phyloP scores from a whole-genome alignment of 257 asterid species.

The Primulina huaijiensis region DNA sequence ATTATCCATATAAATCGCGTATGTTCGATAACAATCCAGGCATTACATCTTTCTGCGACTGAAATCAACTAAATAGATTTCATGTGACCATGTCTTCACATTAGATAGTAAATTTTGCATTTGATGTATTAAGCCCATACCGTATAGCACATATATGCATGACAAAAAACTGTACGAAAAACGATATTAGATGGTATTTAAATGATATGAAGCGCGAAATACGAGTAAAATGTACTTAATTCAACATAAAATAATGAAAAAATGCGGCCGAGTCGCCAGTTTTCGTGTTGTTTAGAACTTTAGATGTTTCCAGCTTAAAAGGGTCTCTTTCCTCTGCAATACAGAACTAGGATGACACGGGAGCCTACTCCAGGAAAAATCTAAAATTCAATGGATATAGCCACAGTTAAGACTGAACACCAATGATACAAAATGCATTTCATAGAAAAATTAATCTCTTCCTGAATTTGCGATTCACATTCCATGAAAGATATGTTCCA shows the following conservation, averaged over 20 bases:
- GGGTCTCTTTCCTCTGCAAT: not conserved
- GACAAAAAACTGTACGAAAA: too few relatives aligned
- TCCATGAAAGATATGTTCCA: not conserved
- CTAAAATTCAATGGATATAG: not conserved
- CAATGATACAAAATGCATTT: not conserved
- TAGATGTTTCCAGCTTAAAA: not conserved
- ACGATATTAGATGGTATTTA: not conserved
- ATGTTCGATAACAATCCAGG: too few relatives aligned
- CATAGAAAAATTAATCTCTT: not conserved
- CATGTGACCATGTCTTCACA: too few relatives aligned
- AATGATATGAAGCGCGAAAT: too few relatives aligned
- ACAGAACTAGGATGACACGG: not conserved
- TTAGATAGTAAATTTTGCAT: too few relatives aligned
- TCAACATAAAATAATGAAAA: too few relatives aligned
- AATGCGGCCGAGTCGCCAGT: not conserved
- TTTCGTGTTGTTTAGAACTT: not conserved
- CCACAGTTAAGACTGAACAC: not conserved
- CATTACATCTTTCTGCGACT: too few relatives aligned
- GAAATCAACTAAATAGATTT: too few relatives aligned
- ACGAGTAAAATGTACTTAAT: too few relatives aligned
- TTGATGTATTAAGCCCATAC: too few relatives aligned
- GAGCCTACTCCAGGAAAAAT: not conserved
- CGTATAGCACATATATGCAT: too few relatives aligned
- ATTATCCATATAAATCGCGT: too few relatives aligned
- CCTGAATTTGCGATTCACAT: not conserved